Base-by-base conservation (phyloP, 2,329 filamentous ascomycete genomes). In the Mariannaea elegans region DNA sequence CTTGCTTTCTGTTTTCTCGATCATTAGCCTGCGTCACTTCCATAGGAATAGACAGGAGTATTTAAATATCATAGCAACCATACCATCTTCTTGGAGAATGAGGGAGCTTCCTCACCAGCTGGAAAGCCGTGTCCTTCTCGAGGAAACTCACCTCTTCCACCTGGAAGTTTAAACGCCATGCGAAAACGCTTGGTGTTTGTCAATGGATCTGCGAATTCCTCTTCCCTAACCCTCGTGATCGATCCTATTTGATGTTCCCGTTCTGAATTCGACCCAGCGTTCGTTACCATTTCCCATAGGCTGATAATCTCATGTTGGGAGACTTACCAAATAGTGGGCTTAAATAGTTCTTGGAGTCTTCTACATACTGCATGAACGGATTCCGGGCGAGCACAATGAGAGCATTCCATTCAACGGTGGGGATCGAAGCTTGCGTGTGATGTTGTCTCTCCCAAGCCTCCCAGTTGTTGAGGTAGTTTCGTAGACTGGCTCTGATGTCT, bases 61-160 rank as follows among this genome's bases (percentile, higher is more conserved):
- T 27, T 5, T 5, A 5, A 27, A 5, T 9, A 6, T 27, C 24
- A 27, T 27, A 27, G 24, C 24, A 9, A 27, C 9, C 24, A 27
- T 27, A 27, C 24, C 51, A 74, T 80, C 75, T 83, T 86, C 65
- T 86, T 86, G 23, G 68, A 74, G 51, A 85, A 86, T 0, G 67
- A 58, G 0, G 78, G 79, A 29, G 66, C 57, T 3, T 64, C 57
- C 29, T 68, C 55, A 6, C 71, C 71, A 7, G 62, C 45, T 1
- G 67, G 60, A 12, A 72, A 65, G 21, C 80, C 80, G 47, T 76
- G 77, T 16, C 76, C 77, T 70, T 59, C 48, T 10, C 65, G 58
- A 7, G 68, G 72, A 42, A 73, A 78, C 23, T 59, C 50, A 4
- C 64, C 59, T 12, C 63, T 59, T 31, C 41, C 50, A 38, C 57